Evolutionary conservation across 768 basidiomycete genomes (phyloP).

Genomic region (Suillus bovinus): DNA sequence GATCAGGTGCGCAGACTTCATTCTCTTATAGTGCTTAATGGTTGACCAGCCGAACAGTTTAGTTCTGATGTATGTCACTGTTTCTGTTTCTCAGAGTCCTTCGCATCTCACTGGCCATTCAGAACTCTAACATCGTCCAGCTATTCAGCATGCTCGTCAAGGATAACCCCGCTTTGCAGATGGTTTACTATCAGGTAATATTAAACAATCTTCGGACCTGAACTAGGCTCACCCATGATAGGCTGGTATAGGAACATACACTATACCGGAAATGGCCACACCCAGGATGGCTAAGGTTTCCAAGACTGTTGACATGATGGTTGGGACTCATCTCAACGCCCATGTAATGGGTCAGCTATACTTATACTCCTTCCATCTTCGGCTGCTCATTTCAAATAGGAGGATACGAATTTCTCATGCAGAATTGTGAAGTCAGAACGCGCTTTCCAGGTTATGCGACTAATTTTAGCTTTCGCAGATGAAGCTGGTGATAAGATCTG

Average conservation of each 20-base stretch:
- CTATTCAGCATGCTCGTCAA: constrained; percentile 72
- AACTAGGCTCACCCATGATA: constrained; percentile 22
- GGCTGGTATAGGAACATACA: constrained; percentile 77
- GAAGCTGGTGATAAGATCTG: constrained; percentile 74
- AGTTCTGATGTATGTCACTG: constrained; percentile 52
- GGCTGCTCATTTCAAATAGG: constrained; percentile 34
- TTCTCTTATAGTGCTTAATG: not conserved
- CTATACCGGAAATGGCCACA: constrained; percentile 60
- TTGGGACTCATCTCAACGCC: constrained; percentile 60
- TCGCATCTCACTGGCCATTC: constrained; percentile 5
- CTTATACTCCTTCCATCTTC: not conserved
- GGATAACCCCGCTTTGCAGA: constrained; percentile 56
- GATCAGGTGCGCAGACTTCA: constrained; percentile 29
- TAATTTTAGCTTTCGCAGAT: constrained; percentile 39
- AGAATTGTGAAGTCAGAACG: constrained; percentile 51
- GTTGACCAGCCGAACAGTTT: constrained; percentile 51
- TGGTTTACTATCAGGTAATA: constrained; percentile 73
- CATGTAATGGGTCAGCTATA: constrained; percentile 63
- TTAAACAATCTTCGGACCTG: not conserved
- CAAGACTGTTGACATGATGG: constrained; percentile 58
- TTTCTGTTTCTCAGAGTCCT: not conserved
- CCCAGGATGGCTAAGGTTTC: constrained; percentile 54
- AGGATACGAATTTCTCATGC: constrained; percentile 80
- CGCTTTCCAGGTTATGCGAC: not conserved
- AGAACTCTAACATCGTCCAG: constrained; percentile 77